A percentile compares a stretch with the other conserved stretches of the same genome.
Evolutionary conservation across 768 basidiomycete genomes (phyloP).

Genomic region (Sporobolomyces pararoseus): DNA sequence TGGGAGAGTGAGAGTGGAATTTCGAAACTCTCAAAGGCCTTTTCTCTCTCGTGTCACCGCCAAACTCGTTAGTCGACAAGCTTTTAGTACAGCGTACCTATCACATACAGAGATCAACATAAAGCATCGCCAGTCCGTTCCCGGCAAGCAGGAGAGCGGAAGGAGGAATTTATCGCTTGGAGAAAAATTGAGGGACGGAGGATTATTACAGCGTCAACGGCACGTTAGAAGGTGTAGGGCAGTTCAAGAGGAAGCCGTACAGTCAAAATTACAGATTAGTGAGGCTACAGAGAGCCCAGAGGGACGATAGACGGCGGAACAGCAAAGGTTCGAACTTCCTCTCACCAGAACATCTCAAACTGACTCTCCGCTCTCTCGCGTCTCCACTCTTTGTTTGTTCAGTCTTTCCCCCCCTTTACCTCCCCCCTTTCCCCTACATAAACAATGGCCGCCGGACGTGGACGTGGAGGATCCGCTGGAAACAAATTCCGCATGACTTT

Average conservation of each 20-base stretch:
- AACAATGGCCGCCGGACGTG: conserved; percentile 41
- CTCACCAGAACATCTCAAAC: neutral
- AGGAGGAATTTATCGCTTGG: neutral
- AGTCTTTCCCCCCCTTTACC: conserved; percentile 18
- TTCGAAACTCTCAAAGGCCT: no score
- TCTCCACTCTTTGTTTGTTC: neutral
- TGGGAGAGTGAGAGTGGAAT: no score
- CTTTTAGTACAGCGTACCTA: no score
- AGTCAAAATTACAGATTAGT: neutral
- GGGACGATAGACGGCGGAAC: neutral
- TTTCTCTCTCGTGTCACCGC: no score
- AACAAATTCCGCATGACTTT: conserved; percentile 89
- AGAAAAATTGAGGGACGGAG: neutral
- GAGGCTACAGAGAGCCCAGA: neutral
- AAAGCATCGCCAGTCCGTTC: no score
- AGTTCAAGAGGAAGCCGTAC: neutral
- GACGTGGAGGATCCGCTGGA: conserved; percentile 68
- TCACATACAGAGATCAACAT: no score
- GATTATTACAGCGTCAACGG: neutral
- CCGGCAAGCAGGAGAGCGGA: neutral
- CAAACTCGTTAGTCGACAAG: no score
- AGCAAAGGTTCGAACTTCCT: neutral
- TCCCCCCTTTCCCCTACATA: conserved; percentile 4
- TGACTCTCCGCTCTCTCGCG: conserved; percentile 3
- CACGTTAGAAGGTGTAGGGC: neutral